A percentile compares a stretch with the other conserved stretches of the same genome.
Conservation (phyloP, 768 basidiomycete genomes). For the Hygrophorus pudorinus region DNA sequence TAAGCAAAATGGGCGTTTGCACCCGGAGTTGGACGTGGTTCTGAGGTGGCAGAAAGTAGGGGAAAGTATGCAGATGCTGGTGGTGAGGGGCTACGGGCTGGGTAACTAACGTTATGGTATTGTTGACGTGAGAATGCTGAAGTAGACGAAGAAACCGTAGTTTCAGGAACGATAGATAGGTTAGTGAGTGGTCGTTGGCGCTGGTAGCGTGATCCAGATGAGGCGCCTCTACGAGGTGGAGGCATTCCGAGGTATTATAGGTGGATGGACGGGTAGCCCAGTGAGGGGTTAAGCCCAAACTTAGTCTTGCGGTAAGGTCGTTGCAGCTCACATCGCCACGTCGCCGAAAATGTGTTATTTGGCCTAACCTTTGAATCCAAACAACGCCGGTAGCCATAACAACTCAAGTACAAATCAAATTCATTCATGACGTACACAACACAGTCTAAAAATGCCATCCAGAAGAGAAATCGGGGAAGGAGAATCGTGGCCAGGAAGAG, state of each 20-base stretch:
- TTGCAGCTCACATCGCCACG: neutral
- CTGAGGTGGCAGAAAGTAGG: constrained; percentile 37
- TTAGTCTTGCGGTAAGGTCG: neutral
- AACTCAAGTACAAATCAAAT: too few species aligned
- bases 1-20: constrained; percentile 74
- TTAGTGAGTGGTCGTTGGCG: constrained; percentile 30
- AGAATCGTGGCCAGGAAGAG: too few species aligned
- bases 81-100: constrained; percentile 42
- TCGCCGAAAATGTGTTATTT: neutral
- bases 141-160: constrained; percentile 25
- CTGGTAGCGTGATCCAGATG: constrained; percentile 24
- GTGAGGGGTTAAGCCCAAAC: neutral
- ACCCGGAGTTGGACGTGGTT: constrained; percentile 48
- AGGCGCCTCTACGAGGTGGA: constrained; percentile 8
- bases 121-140: constrained; percentile 19
- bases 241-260: constrained; percentile 2
- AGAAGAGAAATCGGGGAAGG: too few species aligned
- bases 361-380: neutral
- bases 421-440: too few species aligned
- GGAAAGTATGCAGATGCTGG: constrained; percentile 80
- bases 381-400: neutral
- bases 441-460: too few species aligned
- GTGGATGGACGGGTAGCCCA: neutral
- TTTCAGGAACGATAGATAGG: constrained; percentile 16
- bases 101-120: constrained; percentile 14